Evolutionary conservation across 176 grass and related monocot species (phyloP), one percentile per base, ranked within the genome.

Genomic region (Zizania latifolia): DNA sequence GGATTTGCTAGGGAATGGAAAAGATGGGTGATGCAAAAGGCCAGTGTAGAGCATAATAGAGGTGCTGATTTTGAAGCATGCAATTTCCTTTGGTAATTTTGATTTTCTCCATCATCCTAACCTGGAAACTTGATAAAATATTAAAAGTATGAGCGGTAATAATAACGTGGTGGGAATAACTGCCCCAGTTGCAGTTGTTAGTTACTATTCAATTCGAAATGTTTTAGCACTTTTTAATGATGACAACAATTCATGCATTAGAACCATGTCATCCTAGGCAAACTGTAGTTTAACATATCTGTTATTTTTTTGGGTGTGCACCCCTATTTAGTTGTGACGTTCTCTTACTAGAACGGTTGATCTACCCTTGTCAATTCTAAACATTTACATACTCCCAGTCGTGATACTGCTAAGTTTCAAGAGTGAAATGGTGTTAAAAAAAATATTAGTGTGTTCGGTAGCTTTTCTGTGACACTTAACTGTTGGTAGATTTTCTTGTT

Each of bases 11-110:
- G 84, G 89, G 26, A 90, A 84, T 24, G 89, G 89, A 76, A 87
- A 90, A 77, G 89, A 90, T 87, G 89, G 89, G 84, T 90, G 89
- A 84, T 90, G 76, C 84, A 57, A 73, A 65, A 87, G 71, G 84
- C 70, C 65, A 73, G 39, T 41, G 46, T 87, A 90, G 60, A 33
- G 34, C 63, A 83, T 71, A 48, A 32, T 56, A 63, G 81, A 82
- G 78, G 72, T 85, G 68, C 78, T 85, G 26, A 28, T 50, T 80
- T 81, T 73, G 45, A 80, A 72, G 57, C 86, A 88, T 70, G 43
- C 34, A 75, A 45, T 84, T 63, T 67, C 27, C 39, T 74, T 79
- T 78, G 53, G 62, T 75, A 74, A 74, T 79, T 14, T 31, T 79
- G 3, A 37, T 70, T 44, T 70, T 74, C n/a, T 57, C 22, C 70